Base-by-base conservation (phyloP, 257 asterid species). In the Salvia rosmarinus region DNA sequence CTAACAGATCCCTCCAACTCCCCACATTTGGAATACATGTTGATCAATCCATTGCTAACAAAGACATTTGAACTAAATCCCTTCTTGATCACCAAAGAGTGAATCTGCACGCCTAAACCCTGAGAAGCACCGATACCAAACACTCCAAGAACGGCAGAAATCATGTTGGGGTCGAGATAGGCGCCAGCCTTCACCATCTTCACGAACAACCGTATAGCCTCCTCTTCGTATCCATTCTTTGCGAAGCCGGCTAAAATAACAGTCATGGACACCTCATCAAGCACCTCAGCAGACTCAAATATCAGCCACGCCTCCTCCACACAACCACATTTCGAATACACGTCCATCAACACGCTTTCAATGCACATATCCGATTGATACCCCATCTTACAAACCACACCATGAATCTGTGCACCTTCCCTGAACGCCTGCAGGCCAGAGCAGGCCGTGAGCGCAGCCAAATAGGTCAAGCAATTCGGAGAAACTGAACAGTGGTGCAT, bases 11-110 rank as follows among this genome's bases (percentile, higher is more conserved):
- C 94, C 44, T 80, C 83, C 85, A 89, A 82, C 75, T 85, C n/a
- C 82, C 96, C 98, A 28, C 87, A 79, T 78, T 89, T 94, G 58
- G 98, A 87, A 61, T 95, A 91, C 95, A 89, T 87, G 87, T 85
- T 89, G 63, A 95, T 88, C 43, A 95, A 73, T 20, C 98, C 96
- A 32, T 91, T 95, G 82, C 72, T 66, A 11, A 95, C 86, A 59
- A 80, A 89, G 34, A 73, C 62, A 71, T 85, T 88, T 1, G 85
- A 81, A 51, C 46, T 64, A 57, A 88, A 82, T 4, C 89, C n/a
- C 93, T 82, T 84, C 83, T 95, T 89, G 75, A 85, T 78, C 67
- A 80, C 83, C 52, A 89, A 47, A 28, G 90, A 81, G 74, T 94
- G 99, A 75, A 88, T 80, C 75, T 94, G 98, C 80, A 81, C 66